A percentile compares a stretch with the other conserved stretches of the same genome.
Evolutionary conservation across 1,284 basidiomycete species (phyloP).

Genomic region (Meripilus lineatus): DNA sequence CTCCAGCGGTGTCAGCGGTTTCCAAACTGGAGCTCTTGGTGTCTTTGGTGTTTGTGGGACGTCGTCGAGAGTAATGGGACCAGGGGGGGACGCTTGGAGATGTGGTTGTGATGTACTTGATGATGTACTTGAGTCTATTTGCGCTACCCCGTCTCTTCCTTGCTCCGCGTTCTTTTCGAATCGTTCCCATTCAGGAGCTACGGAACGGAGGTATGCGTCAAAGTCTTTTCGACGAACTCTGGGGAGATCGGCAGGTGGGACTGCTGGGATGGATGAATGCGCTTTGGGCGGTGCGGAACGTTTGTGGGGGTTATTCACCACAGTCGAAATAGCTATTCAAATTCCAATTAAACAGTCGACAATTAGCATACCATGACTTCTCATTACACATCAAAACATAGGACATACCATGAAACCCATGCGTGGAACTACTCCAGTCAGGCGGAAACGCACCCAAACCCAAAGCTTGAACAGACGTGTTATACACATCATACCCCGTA

Average conservation of each 20-base stretch:
- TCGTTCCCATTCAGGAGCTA: conserved; percentile 74
- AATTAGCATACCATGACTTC: not conserved
- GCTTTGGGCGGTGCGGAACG: conserved; percentile 81
- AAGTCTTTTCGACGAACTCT: conserved; percentile 82
- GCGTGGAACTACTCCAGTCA: conserved; percentile 76
- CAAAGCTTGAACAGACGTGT: conserved; percentile 36
- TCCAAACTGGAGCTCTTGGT: conserved; percentile 27
- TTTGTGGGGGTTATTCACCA: conserved; percentile 84
- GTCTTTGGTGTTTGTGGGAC: conserved; percentile 27
- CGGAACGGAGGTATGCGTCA: conserved; percentile 72
- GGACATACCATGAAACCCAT: conserved; percentile 71
- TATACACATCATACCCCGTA: conserved; percentile 22
- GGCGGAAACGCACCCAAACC: conserved; percentile 41
- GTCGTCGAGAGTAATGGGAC: conserved; percentile 9
- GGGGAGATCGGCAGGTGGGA: conserved; percentile 67
- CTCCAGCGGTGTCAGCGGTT: conserved; percentile 64
- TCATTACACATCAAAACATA: not conserved
- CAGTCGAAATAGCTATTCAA: conserved; percentile 62
- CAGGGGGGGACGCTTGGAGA: conserved; percentile 13
- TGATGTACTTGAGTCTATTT: conserved; percentile 32
- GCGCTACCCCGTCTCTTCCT: conserved; percentile 41
- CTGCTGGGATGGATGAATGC: conserved; percentile 72
- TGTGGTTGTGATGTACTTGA: conserved; percentile 16
- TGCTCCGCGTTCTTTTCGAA: conserved; percentile 52
- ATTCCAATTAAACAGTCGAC: not conserved